Evolutionary conservation across 2,329 filamentous ascomycete species (phyloP), one percentile per base, ranked within the genome.

Genomic region (Rachicladosporium sp.): DNA sequence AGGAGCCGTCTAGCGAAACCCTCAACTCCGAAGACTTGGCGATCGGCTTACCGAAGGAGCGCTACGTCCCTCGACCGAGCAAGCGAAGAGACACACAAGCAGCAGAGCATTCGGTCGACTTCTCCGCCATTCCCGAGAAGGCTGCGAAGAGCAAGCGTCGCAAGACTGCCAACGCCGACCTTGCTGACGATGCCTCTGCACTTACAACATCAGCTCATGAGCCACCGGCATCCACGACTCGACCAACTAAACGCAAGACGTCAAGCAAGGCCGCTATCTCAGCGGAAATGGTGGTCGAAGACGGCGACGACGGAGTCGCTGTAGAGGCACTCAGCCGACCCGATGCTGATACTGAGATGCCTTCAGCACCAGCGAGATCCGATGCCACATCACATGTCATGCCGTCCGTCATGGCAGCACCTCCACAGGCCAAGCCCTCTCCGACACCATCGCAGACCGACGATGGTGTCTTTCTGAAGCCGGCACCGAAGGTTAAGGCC

Each of bases 91-190:
- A 52, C n/a, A 57, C 50, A 9, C 37, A 42, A 6, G 29, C 51
- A 19, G n/a, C 49, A 1, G 50, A 57, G 12, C 46, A 53, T 30
- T 35, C 48, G 3, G 47, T 51, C 40, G 56, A 60, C 45, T 54
- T 46, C 43, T 51, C 62, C 43, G 48, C 60, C 43, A 35, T 46
- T 43, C 42, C 64, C 44, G 54, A 70, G 62, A 59, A 64, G 56
- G 49, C 53, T 10, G 48, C 43, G 4, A 62, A 56, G 46, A 37
- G 58, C 12, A 70, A 66, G 49, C 59, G 67, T 43, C 59, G 60
- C 12, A 58, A 58, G 42, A 58, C 50, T 3, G 41, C 39, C 11
- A 33, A 33, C 11, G 15, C 31, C 13, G 23, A 27, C 23, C 23
- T 27, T 27, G 23, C 23, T 27, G 23, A 27, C 23, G 23, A 27